These are phyloP conservation scores for Nepenthes alata DNA, from an alignment of 179 eudicot species.

Conservation along the genomic window DNA sequence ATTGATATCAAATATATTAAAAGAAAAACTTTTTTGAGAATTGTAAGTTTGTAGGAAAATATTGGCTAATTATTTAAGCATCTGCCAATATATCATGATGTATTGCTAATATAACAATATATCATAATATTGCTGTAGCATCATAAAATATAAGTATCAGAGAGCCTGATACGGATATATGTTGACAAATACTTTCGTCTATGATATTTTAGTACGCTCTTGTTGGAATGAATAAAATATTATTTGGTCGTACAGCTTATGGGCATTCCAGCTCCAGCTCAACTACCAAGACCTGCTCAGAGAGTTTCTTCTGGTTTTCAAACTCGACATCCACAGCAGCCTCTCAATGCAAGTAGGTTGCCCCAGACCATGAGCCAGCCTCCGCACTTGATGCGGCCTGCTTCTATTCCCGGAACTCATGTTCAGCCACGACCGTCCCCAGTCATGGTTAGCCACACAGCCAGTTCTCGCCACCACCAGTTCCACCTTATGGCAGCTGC, in stretches of 20 bases:
- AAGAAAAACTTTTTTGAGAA: too few relatives aligned
- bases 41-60: too few relatives aligned
- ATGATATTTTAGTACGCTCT: too few relatives aligned
- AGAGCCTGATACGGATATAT: too few relatives aligned
- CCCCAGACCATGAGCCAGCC: slow-evolving; percentile 33
- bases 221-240: not conserved
- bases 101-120: too few relatives aligned
- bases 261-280: slow-evolving; percentile 23
- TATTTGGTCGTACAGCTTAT: slow-evolving; percentile 17
- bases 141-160: too few relatives aligned
- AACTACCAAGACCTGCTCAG: slow-evolving; percentile 10
- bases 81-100: too few relatives aligned
- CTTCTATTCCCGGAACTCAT: slow-evolving; percentile 19
- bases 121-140: too few relatives aligned
- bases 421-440: slow-evolving; percentile 21
- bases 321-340: slow-evolving; percentile 18
- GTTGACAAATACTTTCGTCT: too few relatives aligned
- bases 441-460: slow-evolving; percentile 1
- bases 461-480: slow-evolving; percentile 13
- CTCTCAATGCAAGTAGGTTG: slow-evolving; percentile 15
- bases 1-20: too few relatives aligned
- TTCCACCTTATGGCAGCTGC: slow-evolving; percentile 11
- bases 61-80: too few relatives aligned
- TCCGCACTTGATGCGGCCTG: slow-evolving; percentile 28
- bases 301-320: slow-evolving; percentile 13